Evolutionary conservation across 805 yeast species (phyloP), one percentile per base, ranked within the genome.

Genomic region (Lachancea kluyveri): DNA sequence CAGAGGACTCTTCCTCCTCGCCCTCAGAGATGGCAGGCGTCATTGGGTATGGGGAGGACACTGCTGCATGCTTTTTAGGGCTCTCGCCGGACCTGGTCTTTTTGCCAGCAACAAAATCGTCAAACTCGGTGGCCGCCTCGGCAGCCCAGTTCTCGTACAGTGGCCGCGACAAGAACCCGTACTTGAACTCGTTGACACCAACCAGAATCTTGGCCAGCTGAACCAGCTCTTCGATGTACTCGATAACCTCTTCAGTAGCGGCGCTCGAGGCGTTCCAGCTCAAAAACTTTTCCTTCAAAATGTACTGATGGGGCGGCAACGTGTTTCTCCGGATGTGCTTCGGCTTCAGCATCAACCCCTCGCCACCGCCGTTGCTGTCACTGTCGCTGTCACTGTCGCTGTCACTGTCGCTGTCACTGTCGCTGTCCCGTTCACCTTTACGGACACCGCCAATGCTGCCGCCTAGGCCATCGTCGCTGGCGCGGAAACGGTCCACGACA

Each of bases 191-290:
- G 36, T 65, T 60, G 8, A 65, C 68, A 16, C 77, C 77, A 17
- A 67, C 70, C 4, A 70, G 43, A 3, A 63, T 42, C 36, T 64
- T 67, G 0, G 67, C 55, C 18, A 70, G 37, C 28, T 57, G 61
- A 5, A 64, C 36, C 8, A 71, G 46, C 39, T 68, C 74, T 38
- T 71, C 76, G 17, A 67, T 56, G 40, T 67, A 70, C 28, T 64
- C 70, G 25, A 70, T 67, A 21, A 71, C 56, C 39, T 71, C 75
- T 37, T 67, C 73, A 3, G 65, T 46, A 0, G 73, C 72, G 3
- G 70, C 63, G 35, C 64, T 63, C 2, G 71, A 52, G 2, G 76
- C 76, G 43, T 67, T 70, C 77, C 77, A 71, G 33, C 68, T 59
- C 41, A 71, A 47, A 34, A 65, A 59, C 38, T 60, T 58, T 35